Evolutionary conservation across 2,329 filamentous ascomycete species (phyloP).

Genomic region (Aspergillus sp.): DNA sequence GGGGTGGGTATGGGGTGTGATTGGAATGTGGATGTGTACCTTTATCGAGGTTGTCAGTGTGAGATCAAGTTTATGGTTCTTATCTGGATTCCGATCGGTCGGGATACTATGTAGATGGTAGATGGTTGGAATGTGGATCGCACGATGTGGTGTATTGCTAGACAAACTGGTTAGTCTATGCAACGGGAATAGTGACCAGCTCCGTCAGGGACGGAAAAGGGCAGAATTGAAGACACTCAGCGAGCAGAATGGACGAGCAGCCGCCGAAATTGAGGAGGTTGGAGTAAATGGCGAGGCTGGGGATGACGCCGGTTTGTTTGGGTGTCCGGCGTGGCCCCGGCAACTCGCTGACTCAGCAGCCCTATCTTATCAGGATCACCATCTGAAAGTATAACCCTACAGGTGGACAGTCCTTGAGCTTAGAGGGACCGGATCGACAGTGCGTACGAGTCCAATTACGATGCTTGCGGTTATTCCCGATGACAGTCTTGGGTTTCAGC

Average conservation of each 20-base stretch:
- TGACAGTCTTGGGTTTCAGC: neutral
- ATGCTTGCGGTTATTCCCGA: neutral
- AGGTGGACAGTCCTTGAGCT: too few relatives aligned
- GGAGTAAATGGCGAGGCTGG: conserved; percentile 39
- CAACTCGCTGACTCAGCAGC: conserved; percentile 32
- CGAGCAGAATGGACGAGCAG: conserved; percentile 13
- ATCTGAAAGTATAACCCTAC: too few relatives aligned
- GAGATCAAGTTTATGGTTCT: neutral
- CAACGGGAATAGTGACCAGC: neutral
- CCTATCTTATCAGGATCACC: conserved; percentile 15
- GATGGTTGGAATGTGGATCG: conserved; percentile 7
- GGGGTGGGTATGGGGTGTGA: neutral
- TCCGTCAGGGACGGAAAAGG: neutral
- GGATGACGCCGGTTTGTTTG: conserved; percentile 32
- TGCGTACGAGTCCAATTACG: neutral
- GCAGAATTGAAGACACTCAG: neutral
- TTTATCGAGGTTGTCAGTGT: neutral
- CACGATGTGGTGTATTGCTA: neutral
- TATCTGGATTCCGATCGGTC: neutral
- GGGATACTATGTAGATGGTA: neutral
- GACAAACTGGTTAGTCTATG: neutral
- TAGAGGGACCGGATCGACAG: neutral
- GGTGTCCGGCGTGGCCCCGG: conserved; percentile 26
- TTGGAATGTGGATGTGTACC: conserved; percentile 14
- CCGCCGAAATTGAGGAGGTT: conserved; percentile 40